Evolutionary conservation across 2,329 filamentous ascomycete species (phyloP).

Genomic region (Diaporthe citri): DNA sequence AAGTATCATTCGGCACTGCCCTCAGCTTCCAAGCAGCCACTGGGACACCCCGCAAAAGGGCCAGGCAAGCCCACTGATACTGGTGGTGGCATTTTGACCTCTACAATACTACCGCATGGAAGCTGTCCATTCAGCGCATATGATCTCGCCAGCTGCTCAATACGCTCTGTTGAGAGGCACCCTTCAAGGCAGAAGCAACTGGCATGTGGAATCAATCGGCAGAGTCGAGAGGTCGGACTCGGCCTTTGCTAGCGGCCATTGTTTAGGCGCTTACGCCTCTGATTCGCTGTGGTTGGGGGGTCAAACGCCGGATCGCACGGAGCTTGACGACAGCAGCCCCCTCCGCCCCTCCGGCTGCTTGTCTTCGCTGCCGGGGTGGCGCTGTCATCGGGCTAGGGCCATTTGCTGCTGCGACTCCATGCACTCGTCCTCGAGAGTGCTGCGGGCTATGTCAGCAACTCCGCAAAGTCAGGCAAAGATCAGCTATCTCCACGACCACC

Average conservation of each 20-base stretch:
- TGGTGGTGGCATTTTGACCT: neutral
- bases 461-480: constrained; percentile 6
- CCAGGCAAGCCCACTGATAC: neutral
- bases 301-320: constrained; percentile 28
- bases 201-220: constrained; percentile 23
- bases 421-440: neutral
- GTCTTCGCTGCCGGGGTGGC: neutral
- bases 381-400: neutral
- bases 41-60: neutral
- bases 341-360: constrained; percentile 8
- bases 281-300: constrained; percentile 5
- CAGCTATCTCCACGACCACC: constrained; percentile 17
- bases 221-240: neutral
- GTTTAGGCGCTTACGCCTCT: neutral
- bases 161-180: neutral
- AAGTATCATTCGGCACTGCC: neutral
- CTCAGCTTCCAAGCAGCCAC: neutral
- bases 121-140: neutral
- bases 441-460: constrained; percentile 22
- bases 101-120: too few relatives aligned
- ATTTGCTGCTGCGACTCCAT: neutral
- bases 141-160: neutral
- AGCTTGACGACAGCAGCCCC: constrained; percentile 7
- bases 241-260: constrained; percentile 5
- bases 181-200: neutral